Evolutionary conservation across 208 protist genomes (phyloP).

Genomic region (Vickermania ingenoplastis): DNA sequence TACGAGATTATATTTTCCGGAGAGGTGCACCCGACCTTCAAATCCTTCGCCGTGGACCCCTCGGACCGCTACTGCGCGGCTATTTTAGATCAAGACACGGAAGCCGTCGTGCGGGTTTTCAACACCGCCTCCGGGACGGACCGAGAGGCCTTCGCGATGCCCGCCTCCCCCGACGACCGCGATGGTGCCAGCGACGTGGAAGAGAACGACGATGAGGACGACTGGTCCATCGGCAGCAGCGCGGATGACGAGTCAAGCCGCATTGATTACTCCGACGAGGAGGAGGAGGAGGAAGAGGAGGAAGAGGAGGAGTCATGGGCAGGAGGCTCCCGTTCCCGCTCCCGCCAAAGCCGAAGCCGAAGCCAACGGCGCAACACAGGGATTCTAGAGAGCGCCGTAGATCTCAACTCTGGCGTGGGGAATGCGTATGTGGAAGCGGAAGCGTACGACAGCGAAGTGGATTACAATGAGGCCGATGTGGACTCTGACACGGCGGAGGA

Average conservation of each 20-base stretch:
- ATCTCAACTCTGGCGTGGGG: too few species aligned
- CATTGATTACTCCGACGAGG: background rate
- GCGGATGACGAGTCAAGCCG: slow-evolving; percentile 9
- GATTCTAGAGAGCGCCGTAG: too few species aligned
- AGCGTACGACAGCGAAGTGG: too few species aligned
- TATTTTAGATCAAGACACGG: slow-evolving; percentile 53
- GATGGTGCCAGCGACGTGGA: slow-evolving; percentile 31
- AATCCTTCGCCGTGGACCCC: slow-evolving; percentile 68
- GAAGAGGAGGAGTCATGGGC: background rate
- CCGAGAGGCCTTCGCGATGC: slow-evolving; percentile 45
- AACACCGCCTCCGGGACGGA: slow-evolving; percentile 64
- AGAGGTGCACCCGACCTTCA: slow-evolving; percentile 59
- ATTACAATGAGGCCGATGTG: background rate
- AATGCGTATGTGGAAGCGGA: too few species aligned
- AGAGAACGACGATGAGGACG: slow-evolving; percentile 33
- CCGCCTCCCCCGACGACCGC: slow-evolving; percentile 20
- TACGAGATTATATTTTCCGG: slow-evolving; percentile 74
- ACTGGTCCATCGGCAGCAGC: slow-evolving; percentile 8
- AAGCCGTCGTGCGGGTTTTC: slow-evolving; percentile 60
- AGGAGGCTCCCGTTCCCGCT: background rate
- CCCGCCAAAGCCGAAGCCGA: background rate
- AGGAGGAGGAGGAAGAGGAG: background rate
- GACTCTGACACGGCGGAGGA: background rate
- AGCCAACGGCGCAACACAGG: too few species aligned
- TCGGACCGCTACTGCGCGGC: slow-evolving; percentile 80